Base-by-base conservation (phyloP, 139 green algal genomes). In the Coelastrella sp. region DNA sequence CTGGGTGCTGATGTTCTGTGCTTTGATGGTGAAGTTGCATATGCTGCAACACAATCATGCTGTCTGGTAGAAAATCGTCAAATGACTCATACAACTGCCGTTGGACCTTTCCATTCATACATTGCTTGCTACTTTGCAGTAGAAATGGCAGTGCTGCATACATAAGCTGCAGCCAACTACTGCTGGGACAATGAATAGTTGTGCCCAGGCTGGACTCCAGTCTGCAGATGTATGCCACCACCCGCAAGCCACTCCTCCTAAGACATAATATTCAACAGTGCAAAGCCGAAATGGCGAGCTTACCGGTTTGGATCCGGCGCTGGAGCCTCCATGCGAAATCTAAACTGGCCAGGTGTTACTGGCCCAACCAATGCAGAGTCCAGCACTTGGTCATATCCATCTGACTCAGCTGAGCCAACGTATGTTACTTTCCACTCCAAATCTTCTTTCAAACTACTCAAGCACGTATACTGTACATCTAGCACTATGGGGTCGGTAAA, bases 361-460 rank as follows among this genome's bases (percentile, higher is more conserved):
- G 97, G 97, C 0, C 97, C 97, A 38, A 99, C 96, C 13, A 98
- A 98, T 92, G 75, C 90, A 92, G 69, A 89, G 87, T 99, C 97
- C 32, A 99, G 91, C 43, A 95, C 89, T 84, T 99, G 97, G 84
- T 99, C 97, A 80, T 98, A 95, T 72, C 94, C 92, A 64, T 98
- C 95, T 15, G 86, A 92, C 85, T 99, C 96, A 32, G 97, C 97
- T 19, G 91, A 98, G 5, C 97, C 97, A 5, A 99, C 96, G 85
- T 99, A 99, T 0, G 93, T 95, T 32, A 99, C 30, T 79, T 96
- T 96, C 97, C 97, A 99, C 81, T 98, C 96, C 53, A 99, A 86
- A 81, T 99, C 96, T 15, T 98, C 87, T 37, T 93, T 34, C 7
- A 99, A 85, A 25, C 89, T 67, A 23, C 83, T 88, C 8, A 98